Base-by-base conservation (phyloP, 2,329 filamentous ascomycete genomes). In the Colletotrichum cordylinicola region DNA sequence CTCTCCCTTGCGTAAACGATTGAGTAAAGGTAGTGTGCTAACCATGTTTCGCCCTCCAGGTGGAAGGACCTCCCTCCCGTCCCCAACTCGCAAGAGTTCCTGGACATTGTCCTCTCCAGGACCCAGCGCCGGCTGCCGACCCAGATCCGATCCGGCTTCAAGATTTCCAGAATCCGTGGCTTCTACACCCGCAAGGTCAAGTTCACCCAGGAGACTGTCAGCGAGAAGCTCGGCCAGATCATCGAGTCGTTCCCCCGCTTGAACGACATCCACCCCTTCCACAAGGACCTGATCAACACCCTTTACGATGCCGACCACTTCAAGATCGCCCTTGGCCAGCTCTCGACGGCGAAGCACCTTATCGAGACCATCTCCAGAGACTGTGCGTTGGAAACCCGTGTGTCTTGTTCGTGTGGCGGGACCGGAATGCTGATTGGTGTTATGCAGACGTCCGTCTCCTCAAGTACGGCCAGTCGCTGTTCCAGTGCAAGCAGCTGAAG, bases 401-500 rank as follows among this genome's bases (percentile, higher is more conserved):
- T 43, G 24, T 24, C 21, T 31, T 43, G 9, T 10, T 21, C 35
- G 52, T 21, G 15, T 58, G 29, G 27, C 35, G 37, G 37, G 18
- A 56, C 31, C 8, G 27, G 16, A 39, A 73, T 29, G 56, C 70
- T 73, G 65, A 73, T 31, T 56, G 48, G 43, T 52, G 43, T 52
- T 29, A 56, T 61, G 37, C 37, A 73, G 70, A 99, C 83, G 96
- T 99, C 78, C 95, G 97, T 79, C 55, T 66, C 15, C 80, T 86
- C 79, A 98, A 98, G 90, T 98, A 99, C 88, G 96, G 95, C 71
- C 96, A 98, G 89, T 98, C 93, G 82, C 91, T 99, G 78, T 99
- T 96, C 89, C 97, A 99, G 88, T 98, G 96, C 91, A 99, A 99
- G 88, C 96, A 98, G 89, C 92, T 99, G 82, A 99, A 99, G 92